phyloP scores from a whole-genome alignment of 495 filamentous ascomycete species.

The Penicillium desertorum region DNA sequence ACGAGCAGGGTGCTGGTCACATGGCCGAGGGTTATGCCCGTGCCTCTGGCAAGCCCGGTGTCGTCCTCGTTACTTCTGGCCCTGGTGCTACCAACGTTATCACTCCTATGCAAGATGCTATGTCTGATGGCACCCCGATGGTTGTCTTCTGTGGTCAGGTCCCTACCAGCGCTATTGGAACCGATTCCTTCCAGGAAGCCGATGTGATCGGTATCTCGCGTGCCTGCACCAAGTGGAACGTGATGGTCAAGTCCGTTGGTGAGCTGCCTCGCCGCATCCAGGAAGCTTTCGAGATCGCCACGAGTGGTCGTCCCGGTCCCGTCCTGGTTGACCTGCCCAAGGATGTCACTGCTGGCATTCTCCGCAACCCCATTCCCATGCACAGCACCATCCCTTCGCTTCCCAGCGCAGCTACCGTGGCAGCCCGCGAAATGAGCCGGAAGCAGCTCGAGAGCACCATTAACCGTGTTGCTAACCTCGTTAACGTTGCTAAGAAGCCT shows the following conservation, averaged over 20 bases:
- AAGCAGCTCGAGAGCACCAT: conserved; percentile 51
- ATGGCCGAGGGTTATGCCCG: conserved; percentile 67
- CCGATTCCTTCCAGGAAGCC: conserved; percentile 64
- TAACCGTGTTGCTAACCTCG: conserved; percentile 51
- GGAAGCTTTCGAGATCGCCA: conserved; percentile 64
- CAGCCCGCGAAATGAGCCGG: conserved; percentile 49
- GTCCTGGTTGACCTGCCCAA: conserved; percentile 63
- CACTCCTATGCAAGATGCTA: conserved; percentile 63
- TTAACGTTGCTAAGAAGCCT: conserved; percentile 60
- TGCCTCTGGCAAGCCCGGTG: conserved; percentile 60
- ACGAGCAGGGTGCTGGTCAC: conserved; percentile 65
- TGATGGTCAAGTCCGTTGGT: conserved; percentile 60
- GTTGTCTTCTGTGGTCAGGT: conserved; percentile 66
- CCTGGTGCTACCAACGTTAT: conserved; percentile 63
- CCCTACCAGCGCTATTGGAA: conserved; percentile 55
- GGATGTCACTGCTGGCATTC: conserved; percentile 55
- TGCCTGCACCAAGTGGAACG: conserved; percentile 66
- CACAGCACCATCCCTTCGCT: conserved; percentile 56
- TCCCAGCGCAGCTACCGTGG: conserved; percentile 56
- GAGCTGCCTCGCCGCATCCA: conserved; percentile 61
- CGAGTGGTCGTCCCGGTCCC: conserved; percentile 59
- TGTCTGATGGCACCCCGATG: conserved; percentile 63
- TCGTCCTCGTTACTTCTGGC: conserved; percentile 65
- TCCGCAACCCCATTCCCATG: conserved; percentile 55
- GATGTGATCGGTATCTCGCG: conserved; percentile 62